Conservation (phyloP, 768 basidiomycete species). For the Pholiota conissans region DNA sequence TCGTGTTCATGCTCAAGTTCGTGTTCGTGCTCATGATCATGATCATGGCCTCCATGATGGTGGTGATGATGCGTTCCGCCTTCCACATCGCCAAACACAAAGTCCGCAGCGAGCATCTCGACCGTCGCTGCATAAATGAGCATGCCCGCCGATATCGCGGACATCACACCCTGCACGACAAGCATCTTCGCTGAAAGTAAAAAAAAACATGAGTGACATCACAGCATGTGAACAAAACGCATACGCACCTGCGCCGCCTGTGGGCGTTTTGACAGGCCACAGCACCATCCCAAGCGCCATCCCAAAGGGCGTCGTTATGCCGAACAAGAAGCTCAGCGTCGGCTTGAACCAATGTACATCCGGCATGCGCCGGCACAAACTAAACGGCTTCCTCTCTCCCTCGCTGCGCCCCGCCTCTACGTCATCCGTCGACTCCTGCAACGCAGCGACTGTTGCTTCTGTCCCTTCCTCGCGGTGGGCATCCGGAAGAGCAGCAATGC, state of each 20-base stretch:
- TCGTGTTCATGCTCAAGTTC: conserved; percentile 4
- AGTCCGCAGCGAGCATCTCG: conserved; percentile 87
- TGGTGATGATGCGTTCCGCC: conserved; percentile 24
- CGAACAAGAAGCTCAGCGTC: conserved; percentile 61
- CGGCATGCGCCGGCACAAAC: background rate
- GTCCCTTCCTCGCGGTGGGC: conserved; percentile 19
- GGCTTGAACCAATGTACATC: conserved; percentile 46
- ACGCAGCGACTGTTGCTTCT: background rate
- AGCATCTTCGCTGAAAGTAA: conserved; percentile 28
- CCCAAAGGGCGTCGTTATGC: conserved; percentile 71
- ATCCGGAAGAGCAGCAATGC: conserved; percentile 65
- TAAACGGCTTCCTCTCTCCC: background rate
- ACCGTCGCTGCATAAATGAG: conserved; percentile 81
- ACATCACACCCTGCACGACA: conserved; percentile 72
- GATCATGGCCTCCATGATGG: conserved; percentile 18
- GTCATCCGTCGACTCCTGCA: background rate
- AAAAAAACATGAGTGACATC: background rate
- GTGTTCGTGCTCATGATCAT: background rate
- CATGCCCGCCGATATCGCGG: conserved; percentile 81
- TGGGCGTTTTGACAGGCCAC: conserved; percentile 27
- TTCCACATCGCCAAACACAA: conserved; percentile 67
- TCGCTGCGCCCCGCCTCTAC: background rate
- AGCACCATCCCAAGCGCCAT: conserved; percentile 58
- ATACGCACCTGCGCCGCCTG: conserved; percentile 15
- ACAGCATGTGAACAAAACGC: background rate